phyloP scores from a whole-genome alignment of 2,329 filamentous ascomycete genomes.

The Botryotinia calthae region DNA sequence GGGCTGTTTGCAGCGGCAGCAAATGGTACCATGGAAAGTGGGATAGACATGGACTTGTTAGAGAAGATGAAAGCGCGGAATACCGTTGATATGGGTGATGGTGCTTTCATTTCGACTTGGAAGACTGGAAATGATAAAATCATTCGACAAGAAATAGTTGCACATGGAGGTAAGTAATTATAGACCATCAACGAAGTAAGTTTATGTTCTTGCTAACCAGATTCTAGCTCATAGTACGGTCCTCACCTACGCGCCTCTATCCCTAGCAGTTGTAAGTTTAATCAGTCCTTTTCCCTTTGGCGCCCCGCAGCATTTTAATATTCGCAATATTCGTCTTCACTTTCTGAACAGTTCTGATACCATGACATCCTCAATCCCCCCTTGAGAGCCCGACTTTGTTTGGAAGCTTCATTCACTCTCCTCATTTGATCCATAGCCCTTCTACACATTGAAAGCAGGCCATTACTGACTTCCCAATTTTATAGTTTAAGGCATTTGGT shows the following conservation, averaged over 20 bases:
- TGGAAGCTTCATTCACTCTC: neutral
- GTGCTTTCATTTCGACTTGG: conserved; percentile 38
- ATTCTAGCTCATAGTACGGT: conserved; percentile 65
- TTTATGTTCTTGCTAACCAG: conserved; percentile 5
- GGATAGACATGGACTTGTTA: conserved; percentile 31
- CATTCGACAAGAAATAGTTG: conserved; percentile 38
- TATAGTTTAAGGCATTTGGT: conserved; percentile 57
- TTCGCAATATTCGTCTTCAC: neutral
- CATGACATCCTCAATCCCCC: neutral
- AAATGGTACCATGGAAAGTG: conserved; percentile 47
- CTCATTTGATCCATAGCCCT: neutral
- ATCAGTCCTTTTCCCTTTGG: neutral
- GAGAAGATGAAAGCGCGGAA: conserved; percentile 36
- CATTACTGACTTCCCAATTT: neutral
- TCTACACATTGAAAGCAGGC: neutral
- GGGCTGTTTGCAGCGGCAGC: conserved; percentile 60
- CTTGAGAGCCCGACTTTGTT: neutral
- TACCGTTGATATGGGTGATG: conserved; percentile 38
- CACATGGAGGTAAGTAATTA: conserved; percentile 36
- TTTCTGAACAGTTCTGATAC: neutral
- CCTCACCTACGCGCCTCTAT: conserved; percentile 62
- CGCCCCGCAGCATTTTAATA: no score
- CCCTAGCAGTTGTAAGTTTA: conserved; percentile 51
- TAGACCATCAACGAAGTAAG: conserved; percentile 23
- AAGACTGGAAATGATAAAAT: conserved; percentile 35